Base-by-base conservation (phyloP, 108 stramenopile species). In the Schizochytrium sp. region DNA sequence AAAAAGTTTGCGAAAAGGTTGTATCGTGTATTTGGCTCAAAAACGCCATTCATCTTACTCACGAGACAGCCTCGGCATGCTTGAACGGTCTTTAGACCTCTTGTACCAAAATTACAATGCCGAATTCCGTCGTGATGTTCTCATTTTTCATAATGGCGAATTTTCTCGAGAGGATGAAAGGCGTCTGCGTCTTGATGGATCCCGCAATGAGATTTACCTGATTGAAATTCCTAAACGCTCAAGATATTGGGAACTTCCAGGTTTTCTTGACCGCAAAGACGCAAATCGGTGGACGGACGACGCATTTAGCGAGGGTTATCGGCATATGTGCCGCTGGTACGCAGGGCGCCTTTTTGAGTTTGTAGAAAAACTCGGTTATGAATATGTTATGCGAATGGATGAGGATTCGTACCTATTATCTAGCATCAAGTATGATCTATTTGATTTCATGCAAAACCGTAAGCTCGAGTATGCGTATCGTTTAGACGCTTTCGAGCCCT, bases 321-420 rank as follows among this genome's bases (percentile, higher is more conserved):
- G 95, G 46, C 91, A 92, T 40, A 96, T 95, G 96, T 95, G 95
- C 92, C 95, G 94, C 76, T 95, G 93, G 92, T 96, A 92, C 92
- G 94, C 94, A 0, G 93, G 95, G 64, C 91, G 92, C 46, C 91
- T 96, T 13, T 96, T 95, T 95, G 83, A 91, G 4, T 95, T 91
- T 60, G 92, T 95, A 46, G 69, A 87, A 40, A 87, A 91, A 8
- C 90, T 91, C 64, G 72, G 90, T 5, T 96, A 96, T 61, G 87
- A 92, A 28, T 95, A 94, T 61, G 92, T 95, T 28, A 95, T 95
- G 94, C 93, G 96, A 50, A 90, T 96, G 88, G 96, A 96, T 88
- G 96, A 96, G 72, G 96, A 96, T 87, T 95, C 94, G 2, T 96
- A 91, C 58, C 83, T 96, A 56, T 92, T 94, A 61, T 95, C 95